Conservation (phyloP, 768 basidiomycete genomes). For the Lyophyllum shimeji region DNA sequence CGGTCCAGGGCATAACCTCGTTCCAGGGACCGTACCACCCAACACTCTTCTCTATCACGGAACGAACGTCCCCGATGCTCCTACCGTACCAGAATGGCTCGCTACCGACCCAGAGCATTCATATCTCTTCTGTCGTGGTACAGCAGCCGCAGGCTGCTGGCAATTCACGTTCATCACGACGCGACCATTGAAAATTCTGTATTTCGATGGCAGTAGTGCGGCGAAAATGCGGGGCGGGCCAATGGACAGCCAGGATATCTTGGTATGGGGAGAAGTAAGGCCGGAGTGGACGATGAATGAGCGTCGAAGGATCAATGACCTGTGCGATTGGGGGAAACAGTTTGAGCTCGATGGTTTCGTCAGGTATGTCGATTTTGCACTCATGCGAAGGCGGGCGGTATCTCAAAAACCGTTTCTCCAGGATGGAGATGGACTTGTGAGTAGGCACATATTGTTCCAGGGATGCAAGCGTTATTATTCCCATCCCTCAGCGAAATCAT, state of each 20-base stretch:
- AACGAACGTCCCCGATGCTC: constrained; percentile 22
- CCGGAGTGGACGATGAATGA: constrained; percentile 29
- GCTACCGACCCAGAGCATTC: constrained; percentile 41
- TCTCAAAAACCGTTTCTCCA: constrained; percentile 12
- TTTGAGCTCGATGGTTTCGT: constrained; percentile 46
- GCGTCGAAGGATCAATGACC: constrained; percentile 28
- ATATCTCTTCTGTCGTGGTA: constrained; percentile 33
- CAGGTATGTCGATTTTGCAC: constrained; percentile 29
- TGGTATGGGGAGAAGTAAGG: constrained; percentile 37
- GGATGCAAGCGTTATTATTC: not conserved
- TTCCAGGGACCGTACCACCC: constrained; percentile 5
- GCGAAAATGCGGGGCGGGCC: constrained; percentile 34
- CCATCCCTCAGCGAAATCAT: constrained; percentile 41
- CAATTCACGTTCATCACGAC: constrained; percentile 37
- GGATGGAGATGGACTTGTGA: constrained; percentile 53
- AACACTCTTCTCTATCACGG: constrained; percentile 41
- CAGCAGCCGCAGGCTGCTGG: constrained; percentile 28
- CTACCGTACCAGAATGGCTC: constrained; percentile 34
- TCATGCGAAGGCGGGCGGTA: not conserved
- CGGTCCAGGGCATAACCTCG: constrained; percentile 8
- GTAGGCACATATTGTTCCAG: constrained; percentile 11
- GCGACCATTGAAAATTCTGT: constrained; percentile 43
- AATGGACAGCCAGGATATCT: constrained; percentile 48
- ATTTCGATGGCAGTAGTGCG: constrained; percentile 54
- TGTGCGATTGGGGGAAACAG: constrained; percentile 45